These are phyloP conservation scores for Corylus heterophylla DNA, from an alignment of 306 rosid genomes.

Conservation along the genomic window DNA sequence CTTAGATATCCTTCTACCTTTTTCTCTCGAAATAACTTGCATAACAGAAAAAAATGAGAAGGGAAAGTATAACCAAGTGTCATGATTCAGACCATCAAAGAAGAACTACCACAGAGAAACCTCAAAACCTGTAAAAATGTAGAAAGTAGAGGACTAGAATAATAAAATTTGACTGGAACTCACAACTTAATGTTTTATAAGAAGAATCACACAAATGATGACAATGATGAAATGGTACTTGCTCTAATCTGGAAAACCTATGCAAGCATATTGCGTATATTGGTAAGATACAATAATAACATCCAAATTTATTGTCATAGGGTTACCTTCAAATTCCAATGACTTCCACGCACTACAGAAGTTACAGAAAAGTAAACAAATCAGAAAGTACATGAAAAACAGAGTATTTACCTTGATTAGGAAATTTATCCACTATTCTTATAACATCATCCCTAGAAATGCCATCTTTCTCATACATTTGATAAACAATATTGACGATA, in stretches of 20 bases:
- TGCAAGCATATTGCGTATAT: background rate
- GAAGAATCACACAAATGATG: background rate
- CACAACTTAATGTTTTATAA: background rate
- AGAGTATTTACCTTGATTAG: constrained; percentile 73
- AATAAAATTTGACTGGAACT: background rate
- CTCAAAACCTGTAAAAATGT: background rate
- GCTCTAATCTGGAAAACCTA: background rate
- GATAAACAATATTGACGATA: constrained; percentile 77
- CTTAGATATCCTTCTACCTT: background rate
- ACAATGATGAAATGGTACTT: background rate
- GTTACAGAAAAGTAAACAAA: constrained; percentile 6
- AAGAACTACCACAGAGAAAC: background rate
- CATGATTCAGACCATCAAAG: background rate
- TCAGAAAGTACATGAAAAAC: constrained; percentile 10
- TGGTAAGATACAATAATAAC: background rate
- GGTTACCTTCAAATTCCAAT: background rate
- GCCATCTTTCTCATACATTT: constrained; percentile 91
- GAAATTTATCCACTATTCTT: constrained; percentile 67
- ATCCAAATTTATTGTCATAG: background rate
- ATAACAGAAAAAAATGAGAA: background rate
- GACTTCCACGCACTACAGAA: constrained; percentile 8
- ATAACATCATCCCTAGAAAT: constrained; percentile 71
- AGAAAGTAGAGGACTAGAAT: background rate
- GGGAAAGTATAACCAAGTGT: background rate
- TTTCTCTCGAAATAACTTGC: background rate